Conservation (phyloP, 768 basidiomycete species). For the Collybiopsis luxurians region DNA sequence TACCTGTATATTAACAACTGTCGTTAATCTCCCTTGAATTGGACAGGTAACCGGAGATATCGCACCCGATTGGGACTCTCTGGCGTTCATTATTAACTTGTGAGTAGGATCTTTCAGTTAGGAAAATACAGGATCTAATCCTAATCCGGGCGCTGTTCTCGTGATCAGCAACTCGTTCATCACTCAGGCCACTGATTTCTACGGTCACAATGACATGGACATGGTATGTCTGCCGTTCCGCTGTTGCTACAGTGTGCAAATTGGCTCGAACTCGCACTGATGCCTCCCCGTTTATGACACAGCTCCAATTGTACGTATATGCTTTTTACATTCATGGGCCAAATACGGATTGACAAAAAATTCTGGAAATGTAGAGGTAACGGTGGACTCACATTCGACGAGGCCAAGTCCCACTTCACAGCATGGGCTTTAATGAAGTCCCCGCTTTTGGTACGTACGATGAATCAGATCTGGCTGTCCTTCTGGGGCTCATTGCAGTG, state of each 20-base stretch:
- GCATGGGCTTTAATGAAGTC: conserved; percentile 72
- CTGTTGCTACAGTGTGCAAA: no score
- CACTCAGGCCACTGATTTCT: conserved; percentile 61
- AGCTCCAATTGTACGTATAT: conserved; percentile 52
- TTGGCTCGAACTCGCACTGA: no score
- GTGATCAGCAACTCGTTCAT: conserved; percentile 61
- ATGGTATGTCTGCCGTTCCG: conserved; percentile 37
- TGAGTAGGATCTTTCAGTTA: conserved; percentile 18
- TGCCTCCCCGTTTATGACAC: background rate
- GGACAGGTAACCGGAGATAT: conserved; percentile 53
- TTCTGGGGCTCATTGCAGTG: background rate
- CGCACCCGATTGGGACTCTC: conserved; percentile 48
- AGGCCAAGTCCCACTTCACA: conserved; percentile 68
- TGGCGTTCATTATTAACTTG: conserved; percentile 61
- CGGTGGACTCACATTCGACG: conserved; percentile 57
- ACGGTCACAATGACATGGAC: conserved; percentile 66
- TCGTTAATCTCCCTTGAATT: conserved; percentile 3
- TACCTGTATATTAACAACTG: background rate
- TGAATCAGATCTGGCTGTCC: background rate
- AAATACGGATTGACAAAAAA: no score
- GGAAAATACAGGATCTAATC: background rate
- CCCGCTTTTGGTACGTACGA: conserved; percentile 44
- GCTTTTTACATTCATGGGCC: background rate
- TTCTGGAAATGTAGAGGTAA: conserved; percentile 53
- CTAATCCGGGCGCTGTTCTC: background rate